Evolutionary conservation across 768 basidiomycete genomes (phyloP).

Genomic region (Termitomyces sp.): DNA sequence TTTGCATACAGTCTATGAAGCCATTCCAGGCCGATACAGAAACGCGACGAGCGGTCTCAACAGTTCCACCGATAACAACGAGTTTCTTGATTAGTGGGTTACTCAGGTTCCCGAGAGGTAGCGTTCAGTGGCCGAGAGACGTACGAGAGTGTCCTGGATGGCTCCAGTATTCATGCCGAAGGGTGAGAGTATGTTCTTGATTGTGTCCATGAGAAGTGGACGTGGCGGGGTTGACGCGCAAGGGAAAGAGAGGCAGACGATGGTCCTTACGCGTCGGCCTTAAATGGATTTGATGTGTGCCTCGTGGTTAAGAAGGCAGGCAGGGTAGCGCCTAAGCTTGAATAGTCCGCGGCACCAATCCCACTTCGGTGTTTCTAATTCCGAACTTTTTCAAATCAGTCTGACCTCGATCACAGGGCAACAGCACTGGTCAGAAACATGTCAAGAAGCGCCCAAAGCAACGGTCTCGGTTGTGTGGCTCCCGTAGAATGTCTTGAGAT

Average conservation of each 20-base stretch:
- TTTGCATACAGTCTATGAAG: constrained; percentile 72
- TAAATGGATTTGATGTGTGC: constrained; percentile 36
- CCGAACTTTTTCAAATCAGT: constrained; percentile 11
- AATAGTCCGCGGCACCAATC: constrained; percentile 19
- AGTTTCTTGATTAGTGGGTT: constrained; percentile 54
- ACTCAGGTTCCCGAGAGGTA: constrained; percentile 3
- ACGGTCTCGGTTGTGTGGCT: constrained; percentile 4
- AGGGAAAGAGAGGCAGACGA: constrained; percentile 26
- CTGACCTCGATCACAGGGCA: constrained; percentile 10
- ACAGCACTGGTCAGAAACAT: constrained; percentile 9
- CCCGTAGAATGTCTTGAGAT: not conserved
- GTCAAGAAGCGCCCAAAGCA: constrained; percentile 4
- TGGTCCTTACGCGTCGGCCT: constrained; percentile 33
- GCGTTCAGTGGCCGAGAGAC: constrained; percentile 13
- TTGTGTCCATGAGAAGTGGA: constrained; percentile 51
- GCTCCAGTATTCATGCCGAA: constrained; percentile 61
- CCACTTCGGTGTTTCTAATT: constrained; percentile 12
- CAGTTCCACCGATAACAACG: constrained; percentile 85
- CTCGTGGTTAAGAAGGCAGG: constrained; percentile 37
- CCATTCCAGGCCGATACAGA: constrained; percentile 87
- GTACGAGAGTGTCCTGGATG: constrained; percentile 74
- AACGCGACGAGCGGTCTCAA: constrained; percentile 77
- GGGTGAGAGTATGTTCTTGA: constrained; percentile 71
- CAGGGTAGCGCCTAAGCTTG: constrained; percentile 28
- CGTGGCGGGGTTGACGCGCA: constrained; percentile 12